These are phyloP conservation scores for Rhipidocladum racemiflorum DNA, from an alignment of 176 grass and related monocot genomes.

Conservation along the genomic window DNA sequence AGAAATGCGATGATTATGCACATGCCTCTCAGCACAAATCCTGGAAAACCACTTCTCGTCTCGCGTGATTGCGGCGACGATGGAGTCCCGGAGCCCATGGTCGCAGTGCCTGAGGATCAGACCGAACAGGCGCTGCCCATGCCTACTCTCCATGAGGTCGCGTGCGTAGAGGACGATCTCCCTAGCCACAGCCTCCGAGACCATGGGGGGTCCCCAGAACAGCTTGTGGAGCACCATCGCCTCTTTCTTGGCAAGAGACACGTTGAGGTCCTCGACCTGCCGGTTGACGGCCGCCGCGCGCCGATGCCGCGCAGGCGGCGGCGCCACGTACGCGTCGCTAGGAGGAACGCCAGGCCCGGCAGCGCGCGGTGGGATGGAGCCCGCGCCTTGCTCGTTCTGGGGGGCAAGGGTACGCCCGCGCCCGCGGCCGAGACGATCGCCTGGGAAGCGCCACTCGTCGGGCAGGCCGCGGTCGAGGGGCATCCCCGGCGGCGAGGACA, in stretches of 20 bases:
- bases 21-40: not conserved
- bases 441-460: not conserved
- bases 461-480: not conserved
- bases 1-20: not conserved
- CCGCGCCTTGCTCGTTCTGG: not conserved
- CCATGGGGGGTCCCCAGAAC: not conserved
- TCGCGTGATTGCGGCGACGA: not conserved
- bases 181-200: not conserved
- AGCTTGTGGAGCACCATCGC: not conserved
- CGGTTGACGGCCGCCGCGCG: not conserved
- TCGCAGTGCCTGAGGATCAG: not conserved
- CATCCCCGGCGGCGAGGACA: not conserved
- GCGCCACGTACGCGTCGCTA: not conserved
- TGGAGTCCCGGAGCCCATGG: not conserved
- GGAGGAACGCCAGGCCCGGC: not conserved
- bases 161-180: not conserved
- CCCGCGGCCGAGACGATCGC: not conserved
- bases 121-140: not conserved
- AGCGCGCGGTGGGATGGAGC: not conserved
- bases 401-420: not conserved
- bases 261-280: not conserved
- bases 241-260: not conserved
- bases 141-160: conserved; percentile 5
- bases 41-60: not conserved
- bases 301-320: not conserved